Conservation (phyloP, 2,329 filamentous ascomycete species). For the Ambrosiella xylebori region DNA sequence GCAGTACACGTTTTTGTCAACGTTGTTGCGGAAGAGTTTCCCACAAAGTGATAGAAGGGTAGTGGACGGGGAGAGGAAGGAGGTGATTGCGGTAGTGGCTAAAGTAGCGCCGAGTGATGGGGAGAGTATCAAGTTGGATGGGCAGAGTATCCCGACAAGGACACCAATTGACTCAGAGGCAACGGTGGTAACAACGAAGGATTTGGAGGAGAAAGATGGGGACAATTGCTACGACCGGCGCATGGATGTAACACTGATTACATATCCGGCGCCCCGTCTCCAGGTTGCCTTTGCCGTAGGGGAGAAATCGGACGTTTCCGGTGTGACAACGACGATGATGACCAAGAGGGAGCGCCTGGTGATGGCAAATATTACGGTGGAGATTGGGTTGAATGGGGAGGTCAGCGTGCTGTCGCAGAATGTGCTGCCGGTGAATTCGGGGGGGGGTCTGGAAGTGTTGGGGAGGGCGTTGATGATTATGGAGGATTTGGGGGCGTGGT, state of each 20-base stretch:
- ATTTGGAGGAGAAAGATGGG: neutral
- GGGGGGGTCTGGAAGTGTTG: slow-evolving; percentile 21
- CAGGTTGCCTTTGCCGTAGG: slow-evolving; percentile 34
- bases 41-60: neutral
- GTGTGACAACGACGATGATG: neutral
- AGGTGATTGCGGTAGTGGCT: neutral
- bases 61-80: neutral
- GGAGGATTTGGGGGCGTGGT: slow-evolving; percentile 36
- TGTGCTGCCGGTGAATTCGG: slow-evolving; percentile 20
- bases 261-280: slow-evolving; percentile 31
- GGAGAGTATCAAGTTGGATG: neutral
- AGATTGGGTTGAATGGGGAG: slow-evolving; percentile 41
- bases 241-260: slow-evolving; percentile 29
- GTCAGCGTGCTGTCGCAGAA: slow-evolving; percentile 44
- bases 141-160: neutral
- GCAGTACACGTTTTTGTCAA: slow-evolving; percentile 57
- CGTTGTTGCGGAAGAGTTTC: slow-evolving; percentile 39
- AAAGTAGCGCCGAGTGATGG: neutral
- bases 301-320: neutral
- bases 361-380: slow-evolving; percentile 31
- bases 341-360: neutral
- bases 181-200: neutral
- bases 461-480: slow-evolving; percentile 30
- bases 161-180: neutral
- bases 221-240: neutral